phyloP scores from a whole-genome alignment of 306 rosid species.

The Gastrolobium bilobum region DNA sequence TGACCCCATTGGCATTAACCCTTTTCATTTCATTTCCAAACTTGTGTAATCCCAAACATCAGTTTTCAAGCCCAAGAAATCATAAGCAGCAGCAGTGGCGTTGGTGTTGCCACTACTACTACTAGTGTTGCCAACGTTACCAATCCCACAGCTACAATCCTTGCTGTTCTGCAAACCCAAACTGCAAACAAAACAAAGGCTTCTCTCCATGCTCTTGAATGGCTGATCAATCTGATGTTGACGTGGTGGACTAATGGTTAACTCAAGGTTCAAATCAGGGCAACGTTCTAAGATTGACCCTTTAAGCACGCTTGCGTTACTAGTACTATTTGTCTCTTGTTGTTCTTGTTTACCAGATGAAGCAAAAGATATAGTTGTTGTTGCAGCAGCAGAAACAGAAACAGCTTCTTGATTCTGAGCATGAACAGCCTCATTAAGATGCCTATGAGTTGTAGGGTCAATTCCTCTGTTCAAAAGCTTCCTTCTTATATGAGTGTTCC shows the following conservation, averaged over 20 bases:
- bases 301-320: conserved; percentile 35
- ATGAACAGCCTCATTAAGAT: conserved; percentile 60
- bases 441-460: conserved; percentile 90
- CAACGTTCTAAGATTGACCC: conserved; percentile 54
- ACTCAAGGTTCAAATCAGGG: conserved; percentile 92
- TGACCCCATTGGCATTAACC: no score
- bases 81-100: conserved; percentile 58
- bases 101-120: conserved; percentile 41
- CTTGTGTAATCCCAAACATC: conserved; percentile 85
- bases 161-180: conserved; percentile 59
- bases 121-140: conserved; percentile 31
- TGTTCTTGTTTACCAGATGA: conserved; percentile 65
- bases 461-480: conserved; percentile 94
- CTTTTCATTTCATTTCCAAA: conserved; percentile 83
- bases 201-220: conserved; percentile 55
- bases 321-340: conserved; percentile 40
- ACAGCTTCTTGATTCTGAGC: conserved; percentile 51
- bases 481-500: conserved; percentile 98
- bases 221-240: conserved; percentile 48
- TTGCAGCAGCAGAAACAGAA: background rate
- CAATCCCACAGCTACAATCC: conserved; percentile 62
- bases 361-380: conserved; percentile 45
- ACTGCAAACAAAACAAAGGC: conserved; percentile 54
- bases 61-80: conserved; percentile 84
- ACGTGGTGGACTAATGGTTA: conserved; percentile 87